Base-by-base conservation (phyloP, 257 asterid species). In the Catharanthus roseus region DNA sequence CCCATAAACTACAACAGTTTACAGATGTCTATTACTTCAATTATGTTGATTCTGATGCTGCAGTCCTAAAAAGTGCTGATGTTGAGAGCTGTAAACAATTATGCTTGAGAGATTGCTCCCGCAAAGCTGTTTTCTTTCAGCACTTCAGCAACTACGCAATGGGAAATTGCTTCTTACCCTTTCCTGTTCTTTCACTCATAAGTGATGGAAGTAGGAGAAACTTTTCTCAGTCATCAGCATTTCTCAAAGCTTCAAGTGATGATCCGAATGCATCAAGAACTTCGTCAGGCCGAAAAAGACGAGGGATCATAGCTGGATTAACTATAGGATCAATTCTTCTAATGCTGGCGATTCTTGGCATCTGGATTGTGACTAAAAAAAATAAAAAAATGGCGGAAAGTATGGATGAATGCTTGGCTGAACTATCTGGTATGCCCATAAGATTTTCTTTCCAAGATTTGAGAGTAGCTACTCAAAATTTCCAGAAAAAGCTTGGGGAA, bases 401-500 rank as follows among this genome's bases (percentile, higher is more conserved):
- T 16, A 51, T 61, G 12, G 70, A 23, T 60, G 76, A 49, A 3
- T 62, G 28, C 33, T n/a, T 72, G 13, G 53, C n/a, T n/a, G n/a
- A n/a, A n/a, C n/a, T n/a, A n/a, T n/a, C n/a, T n/a, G n/a, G n/a
- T n/a, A n/a, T n/a, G n/a, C n/a, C n/a, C n/a, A n/a, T n/a, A n/a
- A n/a, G n/a, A n/a, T n/a, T n/a, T n/a, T n/a, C n/a, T n/a, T n/a
- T n/a, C n/a, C n/a, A n/a, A n/a, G n/a, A n/a, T n/a, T n/a, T n/a
- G n/a, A n/a, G n/a, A n/a, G n/a, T n/a, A 72, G 19, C 57, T 36
- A 79, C 83, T 0, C 61, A 67, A 44, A 53, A 75, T 19, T 79
- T 79, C 61, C n/a, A n/a, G 1, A 49, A 23, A 34, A 67, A 79
- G 57, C 63, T 79, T 0, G 80, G 80, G 8, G 75, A 65, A 51